phyloP scores from a whole-genome alignment of 1,284 basidiomycete genomes.

The Malassezia yamatoensis region DNA sequence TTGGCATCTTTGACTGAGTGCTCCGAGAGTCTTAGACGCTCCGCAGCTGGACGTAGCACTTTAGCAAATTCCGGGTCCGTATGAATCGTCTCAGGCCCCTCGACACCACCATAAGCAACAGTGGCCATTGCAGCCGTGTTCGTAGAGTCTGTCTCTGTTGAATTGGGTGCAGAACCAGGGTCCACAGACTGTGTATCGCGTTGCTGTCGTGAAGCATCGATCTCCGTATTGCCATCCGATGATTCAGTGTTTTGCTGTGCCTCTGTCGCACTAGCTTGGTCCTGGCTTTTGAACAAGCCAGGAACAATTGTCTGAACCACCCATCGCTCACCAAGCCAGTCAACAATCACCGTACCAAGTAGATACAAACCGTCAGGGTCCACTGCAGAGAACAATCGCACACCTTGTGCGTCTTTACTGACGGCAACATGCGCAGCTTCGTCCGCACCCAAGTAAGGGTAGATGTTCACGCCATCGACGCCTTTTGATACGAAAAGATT shows the following conservation, averaged over 20 bases:
- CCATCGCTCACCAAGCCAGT: constrained; percentile 56
- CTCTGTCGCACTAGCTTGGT: constrained; percentile 21
- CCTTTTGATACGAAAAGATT: constrained; percentile 57
- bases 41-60: constrained; percentile 52
- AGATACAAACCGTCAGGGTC: constrained; percentile 50
- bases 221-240: too few relatives aligned
- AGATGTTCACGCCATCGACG: constrained; percentile 54
- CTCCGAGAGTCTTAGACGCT: constrained; percentile 52
- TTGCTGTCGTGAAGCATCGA: too few relatives aligned
- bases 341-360: constrained; percentile 52
- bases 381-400: constrained; percentile 53
- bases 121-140: constrained; percentile 29
- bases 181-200: constrained; percentile 49
- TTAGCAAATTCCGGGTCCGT: constrained; percentile 52
- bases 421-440: constrained; percentile 55
- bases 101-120: constrained; percentile 53
- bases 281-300: constrained; percentile 52
- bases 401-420: constrained; percentile 55
- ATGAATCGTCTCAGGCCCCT: constrained; percentile 49
- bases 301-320: constrained; percentile 56
- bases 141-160: constrained; percentile 13
- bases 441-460: constrained; percentile 54
- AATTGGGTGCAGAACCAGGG: constrained; percentile 50
- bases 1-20: constrained; percentile 52
- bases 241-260: background rate